Percentiles rank a stretch among this genome's conserved stretches.
Evolutionary conservation across 176 grass and related monocot species (phyloP).

Genomic region (Juncus inflexus): DNA sequence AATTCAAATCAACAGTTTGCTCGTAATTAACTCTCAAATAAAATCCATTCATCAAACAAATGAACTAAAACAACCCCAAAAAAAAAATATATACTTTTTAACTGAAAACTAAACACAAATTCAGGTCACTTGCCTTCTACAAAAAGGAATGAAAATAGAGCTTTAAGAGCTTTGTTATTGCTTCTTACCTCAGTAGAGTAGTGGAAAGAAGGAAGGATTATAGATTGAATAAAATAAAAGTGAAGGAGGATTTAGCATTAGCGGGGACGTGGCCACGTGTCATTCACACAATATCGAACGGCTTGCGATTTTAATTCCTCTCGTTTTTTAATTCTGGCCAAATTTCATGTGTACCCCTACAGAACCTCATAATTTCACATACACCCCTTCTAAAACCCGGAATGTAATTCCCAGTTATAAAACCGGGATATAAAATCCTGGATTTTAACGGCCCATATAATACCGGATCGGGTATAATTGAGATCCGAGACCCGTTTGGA

Average conservation of each 20-base stretch:
- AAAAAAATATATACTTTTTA: background rate
- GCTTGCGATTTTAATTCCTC: background rate
- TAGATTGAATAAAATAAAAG: background rate
- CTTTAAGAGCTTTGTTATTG: background rate
- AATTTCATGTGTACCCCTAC: background rate
- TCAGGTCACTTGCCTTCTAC: background rate
- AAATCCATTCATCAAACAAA: constrained; percentile 4
- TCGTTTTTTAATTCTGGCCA: background rate
- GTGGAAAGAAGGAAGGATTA: background rate
- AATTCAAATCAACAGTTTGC: background rate
- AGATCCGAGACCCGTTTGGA: background rate
- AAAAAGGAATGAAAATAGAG: background rate
- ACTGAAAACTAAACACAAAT: background rate
- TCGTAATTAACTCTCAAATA: background rate
- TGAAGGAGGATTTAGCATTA: constrained; percentile 3
- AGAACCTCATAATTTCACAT: no score
- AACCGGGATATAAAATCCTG: background rate
- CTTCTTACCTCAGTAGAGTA: constrained; percentile 8
- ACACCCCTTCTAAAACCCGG: background rate
- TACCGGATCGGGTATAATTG: no score
- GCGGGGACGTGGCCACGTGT: constrained; percentile 18
- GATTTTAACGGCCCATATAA: background rate
- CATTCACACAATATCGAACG: constrained; percentile 6
- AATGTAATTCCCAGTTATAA: background rate
- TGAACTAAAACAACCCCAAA: background rate